These are phyloP conservation scores for Skeletonema costatum DNA, from an alignment of 108 stramenopile genomes.

Conservation along the genomic window DNA sequence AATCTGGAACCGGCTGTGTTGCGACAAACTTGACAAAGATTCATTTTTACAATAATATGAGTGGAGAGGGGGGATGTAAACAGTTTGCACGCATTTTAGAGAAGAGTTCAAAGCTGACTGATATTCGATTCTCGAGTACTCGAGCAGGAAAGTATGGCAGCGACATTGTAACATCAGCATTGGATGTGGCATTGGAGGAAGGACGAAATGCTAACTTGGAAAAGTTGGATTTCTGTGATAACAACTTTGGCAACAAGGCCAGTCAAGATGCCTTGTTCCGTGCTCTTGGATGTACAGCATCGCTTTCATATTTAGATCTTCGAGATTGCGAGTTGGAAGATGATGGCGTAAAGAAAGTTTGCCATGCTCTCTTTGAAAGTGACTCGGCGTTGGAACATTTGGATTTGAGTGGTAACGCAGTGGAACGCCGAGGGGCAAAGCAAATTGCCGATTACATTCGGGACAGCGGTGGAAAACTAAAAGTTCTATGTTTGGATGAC, in stretches of 20 bases:
- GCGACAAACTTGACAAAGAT: conserved; percentile 47
- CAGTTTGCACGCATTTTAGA: conserved; percentile 50
- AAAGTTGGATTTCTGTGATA: conserved; percentile 51
- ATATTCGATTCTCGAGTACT: conserved; percentile 52
- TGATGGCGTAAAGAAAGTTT: conserved; percentile 53
- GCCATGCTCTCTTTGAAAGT: conserved; percentile 49
- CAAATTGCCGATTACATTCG: conserved; percentile 50
- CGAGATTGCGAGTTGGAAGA: conserved; percentile 55
- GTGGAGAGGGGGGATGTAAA: conserved; percentile 54
- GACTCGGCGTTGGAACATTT: conserved; percentile 48
- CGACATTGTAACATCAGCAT: conserved; percentile 39
- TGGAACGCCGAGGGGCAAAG: conserved; percentile 42
- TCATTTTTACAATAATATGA: conserved; percentile 67
- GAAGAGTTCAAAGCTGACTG: conserved; percentile 39
- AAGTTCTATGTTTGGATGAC: conserved; percentile 47
- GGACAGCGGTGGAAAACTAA: conserved; percentile 39
- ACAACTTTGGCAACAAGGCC: conserved; percentile 48
- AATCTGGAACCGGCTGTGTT: conserved; percentile 43
- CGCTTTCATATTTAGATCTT: conserved; percentile 46
- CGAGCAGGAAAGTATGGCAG: conserved; percentile 34
- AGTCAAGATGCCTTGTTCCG: conserved; percentile 41
- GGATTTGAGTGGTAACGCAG: conserved; percentile 49
- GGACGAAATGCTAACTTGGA: conserved; percentile 38
- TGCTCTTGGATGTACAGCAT: conserved; percentile 23
- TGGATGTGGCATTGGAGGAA: conserved; percentile 29